Evolutionary conservation across 208 protist species (phyloP), one percentile per base, ranked within the genome.

Genomic region (Acanthamoeba sp.): DNA sequence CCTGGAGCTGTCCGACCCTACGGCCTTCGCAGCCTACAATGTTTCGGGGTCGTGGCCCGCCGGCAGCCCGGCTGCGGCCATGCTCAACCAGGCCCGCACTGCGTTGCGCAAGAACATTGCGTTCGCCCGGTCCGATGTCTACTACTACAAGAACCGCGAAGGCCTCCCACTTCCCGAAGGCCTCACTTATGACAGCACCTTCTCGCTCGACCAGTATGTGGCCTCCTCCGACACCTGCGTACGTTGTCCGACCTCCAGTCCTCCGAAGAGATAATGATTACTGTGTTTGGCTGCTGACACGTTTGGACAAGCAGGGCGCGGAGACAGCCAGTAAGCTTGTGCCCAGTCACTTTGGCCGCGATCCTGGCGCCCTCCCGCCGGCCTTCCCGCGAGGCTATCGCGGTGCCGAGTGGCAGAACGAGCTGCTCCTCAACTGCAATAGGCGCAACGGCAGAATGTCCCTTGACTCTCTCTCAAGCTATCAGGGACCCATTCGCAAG

Each of bases 131-230:
- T 71, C 76, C 12, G 93, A 95, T 22, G 87, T 95, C n/a, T 95
- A 95, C 93, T 95, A 76, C 93, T 95, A 95, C 93, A 94, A 95
- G 27, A 80, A 89, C 24, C 27, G 29, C 42, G 42, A 95, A 34
- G 89, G 76, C 16, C 87, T 92, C 27, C 93, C 93, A 6, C 91
- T 94, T 4, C 93, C 93, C 6, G 16, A 55, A 32, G 93, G 93
- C 42, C 40, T 95, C 93, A 57, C 36, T 29, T 24, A 18, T 3
- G 9, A 6, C 36, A 59, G 40, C 55, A 64, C 40, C 73, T 59
- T 95, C 50, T 94, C 71, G 71, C 71, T 80, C 38, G 71, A 80
- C 29, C 71, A 80, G 22, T 80, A 80, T 18, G n/a, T 50, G 16
- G 66, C 66, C 36, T 3, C 34, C 69, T 10, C 36, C 36, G 24